Percentiles rank a stretch among this genome's conserved stretches.
Conservation (phyloP, 1,284 basidiomycete genomes). For the Ceratobasidium sp. region DNA sequence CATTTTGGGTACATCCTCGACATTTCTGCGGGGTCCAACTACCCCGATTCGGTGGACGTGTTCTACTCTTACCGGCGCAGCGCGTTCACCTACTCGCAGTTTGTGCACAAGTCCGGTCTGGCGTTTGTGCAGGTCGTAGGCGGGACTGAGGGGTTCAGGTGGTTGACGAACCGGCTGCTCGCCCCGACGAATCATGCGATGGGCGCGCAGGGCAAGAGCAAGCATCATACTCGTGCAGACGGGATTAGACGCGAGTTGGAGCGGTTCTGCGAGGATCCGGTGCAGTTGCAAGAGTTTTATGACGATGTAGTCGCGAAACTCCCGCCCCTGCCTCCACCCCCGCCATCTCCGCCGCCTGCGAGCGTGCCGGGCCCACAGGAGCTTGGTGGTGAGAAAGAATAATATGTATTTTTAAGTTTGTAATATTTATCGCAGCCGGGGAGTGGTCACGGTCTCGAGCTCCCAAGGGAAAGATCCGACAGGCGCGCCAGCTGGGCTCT, state of each 20-base stretch:
- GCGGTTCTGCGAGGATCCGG: conserved; percentile 43
- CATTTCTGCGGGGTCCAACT: conserved; percentile 77
- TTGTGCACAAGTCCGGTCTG: conserved; percentile 84
- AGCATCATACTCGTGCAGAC: conserved; percentile 40
- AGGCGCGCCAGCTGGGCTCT: conserved; percentile 32
- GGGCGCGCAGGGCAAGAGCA: conserved; percentile 39
- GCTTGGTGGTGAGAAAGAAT: not conserved
- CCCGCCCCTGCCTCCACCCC: conserved; percentile 15
- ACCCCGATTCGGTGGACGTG: conserved; percentile 81
- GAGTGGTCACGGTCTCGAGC: not conserved
- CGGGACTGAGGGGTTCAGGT: conserved; percentile 77
- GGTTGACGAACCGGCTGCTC: conserved; percentile 79
- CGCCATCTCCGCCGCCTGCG: conserved; percentile 12
- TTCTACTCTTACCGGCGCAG: conserved; percentile 83
- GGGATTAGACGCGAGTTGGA: conserved; percentile 39
- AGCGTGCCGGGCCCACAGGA: conserved; percentile 1
- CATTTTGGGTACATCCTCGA: conserved; percentile 85
- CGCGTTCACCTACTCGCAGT: conserved; percentile 82
- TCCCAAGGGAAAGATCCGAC: conserved; percentile 29
- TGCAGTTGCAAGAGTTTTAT: conserved; percentile 43
- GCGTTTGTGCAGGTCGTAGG: conserved; percentile 88
- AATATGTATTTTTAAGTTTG: conserved; percentile 20
- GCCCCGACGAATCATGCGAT: conserved; percentile 25
- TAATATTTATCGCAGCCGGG: not conserved
- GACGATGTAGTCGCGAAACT: conserved; percentile 41